Conservation (phyloP, 345 rosid species). For the Reutealis trisperma region DNA sequence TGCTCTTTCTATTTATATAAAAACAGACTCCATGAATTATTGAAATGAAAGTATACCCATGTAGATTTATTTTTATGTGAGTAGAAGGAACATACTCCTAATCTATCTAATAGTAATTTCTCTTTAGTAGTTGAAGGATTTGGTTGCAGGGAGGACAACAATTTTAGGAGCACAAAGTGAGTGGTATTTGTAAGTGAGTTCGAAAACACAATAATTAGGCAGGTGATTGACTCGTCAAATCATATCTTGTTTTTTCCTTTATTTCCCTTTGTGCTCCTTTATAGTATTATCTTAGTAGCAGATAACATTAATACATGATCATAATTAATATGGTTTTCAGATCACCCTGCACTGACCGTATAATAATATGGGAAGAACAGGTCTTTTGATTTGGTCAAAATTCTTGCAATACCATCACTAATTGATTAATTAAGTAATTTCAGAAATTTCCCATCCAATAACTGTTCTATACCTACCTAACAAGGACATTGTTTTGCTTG, state of each 20-base stretch:
- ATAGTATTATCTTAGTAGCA: background rate
- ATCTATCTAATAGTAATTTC: too few species aligned
- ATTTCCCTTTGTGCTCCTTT: background rate
- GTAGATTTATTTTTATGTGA: too few species aligned
- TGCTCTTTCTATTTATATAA: too few species aligned
- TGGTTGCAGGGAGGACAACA: too few species aligned
- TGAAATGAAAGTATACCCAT: too few species aligned
- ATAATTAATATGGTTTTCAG: background rate
- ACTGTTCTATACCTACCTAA: conserved; percentile 6
- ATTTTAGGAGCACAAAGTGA: background rate
- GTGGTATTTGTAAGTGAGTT: background rate
- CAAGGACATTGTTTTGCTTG: background rate
- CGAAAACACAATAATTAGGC: background rate
- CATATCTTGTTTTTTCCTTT: background rate
- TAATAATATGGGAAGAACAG: background rate
- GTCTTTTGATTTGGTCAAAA: conserved; percentile 7
- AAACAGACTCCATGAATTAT: too few species aligned
- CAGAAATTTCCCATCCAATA: background rate
- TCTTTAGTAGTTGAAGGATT: too few species aligned
- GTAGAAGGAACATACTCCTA: too few species aligned
- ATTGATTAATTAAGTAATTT: background rate
- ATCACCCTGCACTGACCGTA: background rate
- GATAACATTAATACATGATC: background rate
- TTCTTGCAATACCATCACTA: background rate
- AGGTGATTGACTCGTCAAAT: background rate